Conservation (phyloP, 2,329 filamentous ascomycete genomes). For the Immersiporthe knoxdaviesiana region DNA sequence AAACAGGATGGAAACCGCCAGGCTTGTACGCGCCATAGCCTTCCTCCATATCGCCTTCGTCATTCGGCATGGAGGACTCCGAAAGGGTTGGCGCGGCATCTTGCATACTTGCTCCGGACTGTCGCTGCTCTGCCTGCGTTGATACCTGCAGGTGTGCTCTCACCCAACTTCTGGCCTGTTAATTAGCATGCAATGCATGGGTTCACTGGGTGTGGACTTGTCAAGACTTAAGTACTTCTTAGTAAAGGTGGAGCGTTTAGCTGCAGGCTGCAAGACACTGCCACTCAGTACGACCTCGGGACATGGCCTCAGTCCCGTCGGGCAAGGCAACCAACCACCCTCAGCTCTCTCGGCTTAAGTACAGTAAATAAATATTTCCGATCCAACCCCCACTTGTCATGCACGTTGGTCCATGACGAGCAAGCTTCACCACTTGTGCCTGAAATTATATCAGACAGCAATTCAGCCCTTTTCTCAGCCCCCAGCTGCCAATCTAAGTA, state of each 20-base stretch:
- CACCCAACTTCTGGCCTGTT: background rate
- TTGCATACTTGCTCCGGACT: background rate
- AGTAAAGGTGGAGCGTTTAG: background rate
- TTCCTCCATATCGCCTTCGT: constrained; percentile 9
- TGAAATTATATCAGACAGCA: too few species aligned
- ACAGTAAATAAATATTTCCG: background rate
- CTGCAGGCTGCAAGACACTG: background rate
- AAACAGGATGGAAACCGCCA: constrained; percentile 30
- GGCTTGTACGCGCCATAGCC: constrained; percentile 12
- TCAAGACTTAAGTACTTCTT: background rate
- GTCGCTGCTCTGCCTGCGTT: background rate
- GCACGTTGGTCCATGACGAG: too few species aligned
- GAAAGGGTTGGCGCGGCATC: background rate
- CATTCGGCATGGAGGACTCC: background rate
- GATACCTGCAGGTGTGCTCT: background rate
- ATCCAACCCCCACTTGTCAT: background rate
- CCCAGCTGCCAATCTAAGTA: too few species aligned
- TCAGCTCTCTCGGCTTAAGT: background rate
- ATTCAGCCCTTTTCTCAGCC: too few species aligned
- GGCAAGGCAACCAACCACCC: background rate
- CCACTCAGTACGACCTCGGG: too few species aligned
- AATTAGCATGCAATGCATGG: background rate
- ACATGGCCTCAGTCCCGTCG: background rate
- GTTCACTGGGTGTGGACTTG: background rate
- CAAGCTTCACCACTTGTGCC: too few species aligned